A percentile compares a stretch with the other conserved stretches of the same genome.
Evolutionary conservation across 176 grass and related monocot species (phyloP).

Genomic region (Microstegium vimineum): DNA sequence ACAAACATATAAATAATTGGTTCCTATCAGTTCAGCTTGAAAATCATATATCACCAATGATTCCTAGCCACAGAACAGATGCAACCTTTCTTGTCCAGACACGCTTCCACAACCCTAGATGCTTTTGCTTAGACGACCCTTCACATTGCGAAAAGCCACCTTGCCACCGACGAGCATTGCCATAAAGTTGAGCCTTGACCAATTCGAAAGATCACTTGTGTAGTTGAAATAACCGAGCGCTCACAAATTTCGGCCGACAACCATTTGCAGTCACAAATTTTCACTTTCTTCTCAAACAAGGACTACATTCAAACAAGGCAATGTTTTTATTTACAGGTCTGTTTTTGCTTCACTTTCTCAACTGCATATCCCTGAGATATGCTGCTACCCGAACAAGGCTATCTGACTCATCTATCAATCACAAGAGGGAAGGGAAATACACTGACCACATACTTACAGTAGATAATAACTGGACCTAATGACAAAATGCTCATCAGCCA

Average conservation of each 20-base stretch:
- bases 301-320: constrained; percentile 20
- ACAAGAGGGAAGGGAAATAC: constrained; percentile 17
- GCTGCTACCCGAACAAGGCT: constrained; percentile 7
- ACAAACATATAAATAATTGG: not conserved
- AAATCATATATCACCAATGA: not conserved
- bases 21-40: not conserved
- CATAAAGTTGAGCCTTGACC: no score
- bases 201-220: no score
- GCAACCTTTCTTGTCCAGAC: not conserved
- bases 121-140: not conserved
- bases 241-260: not conserved
- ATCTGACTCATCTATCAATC: constrained; percentile 21
- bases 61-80: not conserved
- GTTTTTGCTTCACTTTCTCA: not conserved
- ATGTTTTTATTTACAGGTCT: constrained; percentile 41
- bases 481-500: constrained; percentile 31
- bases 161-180: not conserved
- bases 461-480: constrained; percentile 15
- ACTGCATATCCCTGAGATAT: constrained; percentile 17
- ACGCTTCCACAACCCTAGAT: not conserved
- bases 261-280: not conserved
- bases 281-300: constrained; percentile 8
- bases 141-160: not conserved
- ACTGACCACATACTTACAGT: constrained; percentile 41
- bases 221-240: no score